Base-by-base conservation (phyloP, 805 yeast species). In the Candida adriatica region DNA sequence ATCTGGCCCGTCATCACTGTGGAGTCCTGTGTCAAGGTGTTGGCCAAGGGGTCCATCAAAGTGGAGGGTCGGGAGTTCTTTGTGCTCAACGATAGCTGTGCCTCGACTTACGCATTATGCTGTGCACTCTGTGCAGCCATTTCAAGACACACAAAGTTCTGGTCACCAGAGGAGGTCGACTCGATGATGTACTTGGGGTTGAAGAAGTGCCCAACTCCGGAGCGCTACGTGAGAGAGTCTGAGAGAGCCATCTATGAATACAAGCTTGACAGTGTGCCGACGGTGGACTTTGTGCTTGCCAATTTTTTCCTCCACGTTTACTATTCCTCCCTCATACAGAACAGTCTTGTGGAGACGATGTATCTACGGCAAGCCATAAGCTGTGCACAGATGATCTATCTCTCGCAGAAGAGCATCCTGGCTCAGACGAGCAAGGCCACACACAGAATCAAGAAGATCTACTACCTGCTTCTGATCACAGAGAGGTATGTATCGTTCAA, bases 111-210 rank as follows among this genome's bases (percentile, higher is more conserved):
- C 18, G 45, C 41, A 3, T 26, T 45, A 11, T 33, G 38, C 5
- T 48, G 52, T 27, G 35, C 52, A 2, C 32, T 48, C 1, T 42
- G 48, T 38, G 49, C 52, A 4, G 42, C 42, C 5, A 34, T 44
- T 2, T 34, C 46, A 4, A 32, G 45, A 22, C 49, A 45, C 18
- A 24, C 37, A 13, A 34, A 28, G 22, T 45, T 45, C 34, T 30
- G 47, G 35, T 43, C 34, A 2, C 11, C 10, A 3, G 27, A 40
- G n/a, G 43, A 47, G 8, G 21, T 47, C 4, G 28, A 29, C 4
- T 25, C 36, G 13, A 25, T 39, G 2, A 13, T 18, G 8, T 26
- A 35, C 10, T 14, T 42, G 10, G 37, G 34, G n/a, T 25, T 44
- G 8, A 31, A 35, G 13, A 34, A 31, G 17, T 42, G 41, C 16